Base-by-base conservation (phyloP, 1,139 yeast species). In the Diutina scorzettiae region DNA sequence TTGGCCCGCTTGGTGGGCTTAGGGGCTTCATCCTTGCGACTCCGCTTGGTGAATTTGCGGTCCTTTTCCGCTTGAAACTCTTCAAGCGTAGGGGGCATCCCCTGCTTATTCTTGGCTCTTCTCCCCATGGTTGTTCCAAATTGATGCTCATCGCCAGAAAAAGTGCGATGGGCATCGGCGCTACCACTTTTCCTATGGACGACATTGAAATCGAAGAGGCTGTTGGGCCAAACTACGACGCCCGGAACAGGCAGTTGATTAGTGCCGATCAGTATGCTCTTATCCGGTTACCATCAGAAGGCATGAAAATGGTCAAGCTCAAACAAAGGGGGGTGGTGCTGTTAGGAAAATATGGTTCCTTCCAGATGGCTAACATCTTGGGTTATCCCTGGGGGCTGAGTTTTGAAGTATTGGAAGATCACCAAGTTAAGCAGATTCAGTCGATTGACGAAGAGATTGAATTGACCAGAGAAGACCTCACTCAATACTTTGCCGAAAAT, bases 301-400 rank as follows among this genome's bases (percentile, higher is more conserved):
- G 84, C 44, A 59, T 79, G 53, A 82, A 83, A 54, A 69, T 87
- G 30, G 78, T 82, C 18, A 77, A 80, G 51, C 62, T 87, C 45
- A 71, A 67, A 42, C 69, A 74, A 2, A 78, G 74, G 29, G 76
- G 80, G 0, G 57, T 72, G 6, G 69, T 91, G 14, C 76, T 77
- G 44, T 64, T 93, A 49, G 98, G 98, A 2, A 91, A 91, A 58
- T 93, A 91, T 60, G 99, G 98, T 7, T 66, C 80, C 1, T 91
- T 93, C 58, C 65, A 71, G 37, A 86, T 82, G 4, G 75, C 80
- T 50, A 81, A 77, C 44, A 72, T 91, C 14, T 56, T 91, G 30
- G 96, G 96, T 2, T 80, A 69, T 53, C 83, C 91, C 4, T 81
- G 76, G 52, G 98, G 98, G 1, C 89, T 83, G 52, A 78, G 95